These are phyloP conservation scores for Begonia peltatifolia DNA, from an alignment of 306 rosid species.

Conservation along the genomic window DNA sequence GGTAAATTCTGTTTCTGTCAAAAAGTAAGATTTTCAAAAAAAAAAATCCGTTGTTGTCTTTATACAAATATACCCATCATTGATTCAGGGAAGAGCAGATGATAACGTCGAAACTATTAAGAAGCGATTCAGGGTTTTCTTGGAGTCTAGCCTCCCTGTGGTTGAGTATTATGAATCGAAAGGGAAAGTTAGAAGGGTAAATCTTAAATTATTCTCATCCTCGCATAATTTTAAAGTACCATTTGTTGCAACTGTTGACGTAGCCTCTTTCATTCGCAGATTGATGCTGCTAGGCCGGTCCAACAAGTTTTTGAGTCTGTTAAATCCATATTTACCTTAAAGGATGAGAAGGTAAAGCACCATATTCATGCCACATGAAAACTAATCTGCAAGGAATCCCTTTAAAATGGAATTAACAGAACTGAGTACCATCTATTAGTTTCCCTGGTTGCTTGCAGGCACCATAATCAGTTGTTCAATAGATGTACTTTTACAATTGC, in stretches of 20 bases:
- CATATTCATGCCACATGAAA: constrained; percentile 14
- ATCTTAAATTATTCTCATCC: constrained; percentile 1
- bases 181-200: constrained; percentile 78
- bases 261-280: constrained; percentile 28
- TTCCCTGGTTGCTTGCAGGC: too few relatives aligned
- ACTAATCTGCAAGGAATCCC: constrained; percentile 5
- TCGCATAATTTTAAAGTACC: neutral
- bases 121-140: constrained; percentile 85
- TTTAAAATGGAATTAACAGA: constrained; percentile 4
- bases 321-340: constrained; percentile 51
- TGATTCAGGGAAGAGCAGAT: constrained; percentile 75
- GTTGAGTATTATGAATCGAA: constrained; percentile 54
- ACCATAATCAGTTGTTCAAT: too few relatives aligned
- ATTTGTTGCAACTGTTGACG: neutral
- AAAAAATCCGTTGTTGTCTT: neutral
- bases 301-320: constrained; percentile 76
- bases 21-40: neutral
- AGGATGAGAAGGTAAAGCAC: constrained; percentile 72
- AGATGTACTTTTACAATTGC: too few relatives aligned
- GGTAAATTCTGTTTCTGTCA: constrained; percentile 7
- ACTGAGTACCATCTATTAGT: too few relatives aligned
- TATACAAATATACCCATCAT: neutral
- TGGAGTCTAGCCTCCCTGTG: constrained; percentile 82
- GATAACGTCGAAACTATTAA: constrained; percentile 90
- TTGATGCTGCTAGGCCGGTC: constrained; percentile 75